phyloP scores from a whole-genome alignment of 768 basidiomycete species.

The Kwoniella pini region DNA sequence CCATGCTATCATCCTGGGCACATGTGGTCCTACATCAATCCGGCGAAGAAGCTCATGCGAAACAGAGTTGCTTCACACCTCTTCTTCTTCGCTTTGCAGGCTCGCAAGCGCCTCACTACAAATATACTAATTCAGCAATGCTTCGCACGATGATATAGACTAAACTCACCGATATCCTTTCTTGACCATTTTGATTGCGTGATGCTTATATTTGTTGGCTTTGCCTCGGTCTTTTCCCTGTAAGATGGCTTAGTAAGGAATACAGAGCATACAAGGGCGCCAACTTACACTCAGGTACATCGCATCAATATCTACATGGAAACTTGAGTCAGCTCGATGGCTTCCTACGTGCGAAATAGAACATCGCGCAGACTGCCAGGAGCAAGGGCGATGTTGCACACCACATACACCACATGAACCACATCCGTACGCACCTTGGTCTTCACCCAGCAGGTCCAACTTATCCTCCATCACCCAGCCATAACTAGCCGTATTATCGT shows the following conservation, averaged over 20 bases:
- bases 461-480: constrained; percentile 66
- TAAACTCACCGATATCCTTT: constrained; percentile 65
- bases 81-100: constrained; percentile 5
- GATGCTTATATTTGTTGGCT: constrained; percentile 62
- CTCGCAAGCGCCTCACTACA: not conserved
- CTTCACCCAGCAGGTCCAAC: constrained; percentile 70
- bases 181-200: constrained; percentile 61
- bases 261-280: too few relatives aligned
- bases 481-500: constrained; percentile 64
- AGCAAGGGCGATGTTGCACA: too few relatives aligned
- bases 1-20: too few relatives aligned
- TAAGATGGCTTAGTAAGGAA: not conserved
- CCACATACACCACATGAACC: too few relatives aligned
- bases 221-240: constrained; percentile 58
- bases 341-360: too few relatives aligned
- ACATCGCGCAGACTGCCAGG: too few relatives aligned
- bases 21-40: too few relatives aligned
- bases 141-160: not conserved
- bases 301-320: constrained; percentile 63
- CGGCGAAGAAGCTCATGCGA: too few relatives aligned
- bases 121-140: not conserved
- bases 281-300: constrained; percentile 61
- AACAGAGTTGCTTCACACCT: too few relatives aligned
- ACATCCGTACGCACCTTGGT: constrained; percentile 66
- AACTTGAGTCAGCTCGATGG: too few relatives aligned